These are phyloP conservation scores for Myriangium duriaei DNA, from an alignment of 2,329 filamentous ascomycete species.

Conservation along the genomic window DNA sequence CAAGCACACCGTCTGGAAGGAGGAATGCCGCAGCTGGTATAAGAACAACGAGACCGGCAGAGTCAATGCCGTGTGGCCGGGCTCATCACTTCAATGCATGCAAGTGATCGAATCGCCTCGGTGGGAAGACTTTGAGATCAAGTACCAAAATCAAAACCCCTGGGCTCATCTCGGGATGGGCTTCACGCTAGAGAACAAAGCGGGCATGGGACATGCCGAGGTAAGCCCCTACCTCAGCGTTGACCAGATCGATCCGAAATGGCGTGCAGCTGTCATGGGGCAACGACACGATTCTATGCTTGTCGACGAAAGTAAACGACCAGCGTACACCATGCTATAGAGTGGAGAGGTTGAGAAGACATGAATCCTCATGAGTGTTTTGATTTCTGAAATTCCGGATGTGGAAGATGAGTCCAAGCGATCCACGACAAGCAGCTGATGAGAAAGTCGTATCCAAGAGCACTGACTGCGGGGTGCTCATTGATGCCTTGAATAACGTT, in stretches of 20 bases:
- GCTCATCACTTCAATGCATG: conserved; percentile 37
- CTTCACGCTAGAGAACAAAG: conserved; percentile 22
- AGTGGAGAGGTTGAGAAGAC: neutral
- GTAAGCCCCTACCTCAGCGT: conserved; percentile 27
- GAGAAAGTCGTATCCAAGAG: conserved; percentile 20
- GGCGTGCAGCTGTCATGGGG: conserved; percentile 23
- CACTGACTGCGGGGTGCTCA: conserved; percentile 21
- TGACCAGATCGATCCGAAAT: conserved; percentile 32
- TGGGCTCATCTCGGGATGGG: conserved; percentile 34
- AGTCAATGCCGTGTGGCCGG: conserved; percentile 38
- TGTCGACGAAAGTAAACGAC: too few species aligned
- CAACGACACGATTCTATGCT: conserved; percentile 1
- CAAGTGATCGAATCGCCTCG: conserved; percentile 27
- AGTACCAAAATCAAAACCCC: conserved; percentile 27
- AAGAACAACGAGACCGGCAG: conserved; percentile 36
- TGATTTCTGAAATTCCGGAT: too few species aligned
- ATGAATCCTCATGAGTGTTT: too few species aligned
- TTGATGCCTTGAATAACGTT: conserved; percentile 13
- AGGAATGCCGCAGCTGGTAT: conserved; percentile 34
- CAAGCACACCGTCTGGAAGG: conserved; percentile 38
- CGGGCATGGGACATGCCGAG: conserved; percentile 18
- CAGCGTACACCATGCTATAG: too few species aligned
- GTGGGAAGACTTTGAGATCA: conserved; percentile 33
- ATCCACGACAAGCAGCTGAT: conserved; percentile 10
- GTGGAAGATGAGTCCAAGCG: too few species aligned